Evolutionary conservation across 1,139 yeast genomes (phyloP).

Genomic region (Petasospora fabianii): DNA sequence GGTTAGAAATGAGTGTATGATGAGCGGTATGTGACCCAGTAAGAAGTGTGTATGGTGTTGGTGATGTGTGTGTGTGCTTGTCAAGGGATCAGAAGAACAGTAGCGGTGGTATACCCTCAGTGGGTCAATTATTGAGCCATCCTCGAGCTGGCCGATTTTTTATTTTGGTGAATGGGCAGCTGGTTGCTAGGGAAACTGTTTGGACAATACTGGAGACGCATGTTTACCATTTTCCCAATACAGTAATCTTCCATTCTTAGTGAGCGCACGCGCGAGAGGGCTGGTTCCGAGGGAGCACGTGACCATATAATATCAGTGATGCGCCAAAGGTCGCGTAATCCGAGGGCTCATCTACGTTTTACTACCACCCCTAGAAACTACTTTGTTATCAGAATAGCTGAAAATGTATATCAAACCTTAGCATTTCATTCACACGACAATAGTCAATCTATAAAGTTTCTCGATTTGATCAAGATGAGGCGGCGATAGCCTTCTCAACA

Average conservation of each 20-base stretch:
- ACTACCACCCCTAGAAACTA: no score
- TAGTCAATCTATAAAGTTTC: no score
- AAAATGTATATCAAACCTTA: no score
- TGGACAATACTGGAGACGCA: constrained; percentile 2
- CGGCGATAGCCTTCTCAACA: constrained; percentile 37
- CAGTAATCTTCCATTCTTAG: neutral
- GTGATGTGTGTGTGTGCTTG: neutral
- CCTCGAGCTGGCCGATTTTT: neutral
- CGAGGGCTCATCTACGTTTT: no score
- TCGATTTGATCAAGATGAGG: neutral
- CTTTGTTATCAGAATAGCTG: no score
- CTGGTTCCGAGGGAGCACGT: neutral
- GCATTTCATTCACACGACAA: no score
- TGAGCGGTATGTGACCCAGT: no score
- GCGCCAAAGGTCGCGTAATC: no score
- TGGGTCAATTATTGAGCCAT: neutral
- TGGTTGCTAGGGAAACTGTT: constrained; percentile 6
- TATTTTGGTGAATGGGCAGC: constrained; percentile 1
- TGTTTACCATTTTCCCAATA: constrained; percentile 11
- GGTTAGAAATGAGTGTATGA: neutral
- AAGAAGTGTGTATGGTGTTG: no score
- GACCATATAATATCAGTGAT: neutral
- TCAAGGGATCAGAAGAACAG: neutral
- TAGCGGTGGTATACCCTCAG: neutral
- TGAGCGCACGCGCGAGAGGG: neutral